Evolutionary conservation across 495 filamentous ascomycete genomes (phyloP), one percentile per base, ranked within the genome.

Genomic region (Talaromyces thailandensis): DNA sequence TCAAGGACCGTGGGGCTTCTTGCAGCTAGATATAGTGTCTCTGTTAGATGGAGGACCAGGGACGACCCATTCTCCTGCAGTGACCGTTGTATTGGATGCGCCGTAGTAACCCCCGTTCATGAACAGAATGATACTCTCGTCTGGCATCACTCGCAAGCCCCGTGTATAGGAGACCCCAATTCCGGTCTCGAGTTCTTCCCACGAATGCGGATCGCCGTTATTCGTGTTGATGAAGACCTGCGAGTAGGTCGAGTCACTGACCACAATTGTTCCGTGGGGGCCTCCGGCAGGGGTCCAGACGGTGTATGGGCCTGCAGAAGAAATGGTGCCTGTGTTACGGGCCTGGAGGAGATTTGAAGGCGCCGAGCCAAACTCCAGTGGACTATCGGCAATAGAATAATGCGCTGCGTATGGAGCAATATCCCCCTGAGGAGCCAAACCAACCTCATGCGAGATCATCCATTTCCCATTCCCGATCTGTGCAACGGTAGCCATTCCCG

Each of bases 401-500:
- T 84, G 83, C 21, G 85, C 81, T 14, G 64, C 60, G 32, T 64
- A 67, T 7, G 68, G 69, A 2, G 61, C 71, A 12, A 52, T 7
- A 52, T 52, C 50, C 25, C 50, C 50, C 50, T 52, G 50, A 21
- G 50, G 50, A 26, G 80, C 81, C 29, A 56, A 52, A 52, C 81
- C 77, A 61, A 76, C 82, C 69, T 87, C 84, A 66, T 85, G 84
- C 8, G 77, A 75, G 70, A 82, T 76, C 64, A 87, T 84, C 63
- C 75, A 85, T 53, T 82, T 74, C 50, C 77, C 75, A 64, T 81
- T 76, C 21, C 64, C 56, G 12, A 86, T 75, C 28, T 78, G 64
- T 31, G 79, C 73, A 6, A 85, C 75, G 6, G 77, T 78, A 3
- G 84, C 77, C 85, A 88, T 88, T 32, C 85, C 85, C 3, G 85